Conservation (phyloP, 2,329 filamentous ascomycete genomes). For the Ceratocystis eucalypticola region DNA sequence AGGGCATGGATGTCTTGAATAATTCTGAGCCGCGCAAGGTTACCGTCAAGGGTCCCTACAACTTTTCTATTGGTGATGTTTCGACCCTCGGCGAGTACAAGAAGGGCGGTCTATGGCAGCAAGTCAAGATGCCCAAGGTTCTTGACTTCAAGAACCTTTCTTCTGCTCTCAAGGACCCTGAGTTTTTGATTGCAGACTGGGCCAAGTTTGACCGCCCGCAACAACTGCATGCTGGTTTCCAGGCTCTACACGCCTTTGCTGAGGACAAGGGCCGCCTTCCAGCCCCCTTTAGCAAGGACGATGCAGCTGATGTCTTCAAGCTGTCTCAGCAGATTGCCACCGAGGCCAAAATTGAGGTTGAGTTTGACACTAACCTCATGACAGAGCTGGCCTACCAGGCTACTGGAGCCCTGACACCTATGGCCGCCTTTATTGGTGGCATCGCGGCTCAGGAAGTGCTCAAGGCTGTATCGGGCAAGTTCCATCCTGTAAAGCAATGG, state of each 20-base stretch:
- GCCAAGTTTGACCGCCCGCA: slow-evolving; percentile 94
- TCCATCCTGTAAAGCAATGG: slow-evolving; percentile 89
- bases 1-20: slow-evolving; percentile 86
- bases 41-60: slow-evolving; percentile 89
- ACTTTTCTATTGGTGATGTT: slow-evolving; percentile 92
- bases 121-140: slow-evolving; percentile 97
- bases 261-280: slow-evolving; percentile 64
- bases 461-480: slow-evolving; percentile 95
- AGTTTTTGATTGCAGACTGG: slow-evolving; percentile 84
- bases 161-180: slow-evolving; percentile 68
- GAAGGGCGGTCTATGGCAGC: slow-evolving; percentile 77
- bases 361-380: slow-evolving; percentile 84
- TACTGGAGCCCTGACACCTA: slow-evolving; percentile 73
- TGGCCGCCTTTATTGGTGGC: slow-evolving; percentile 92
- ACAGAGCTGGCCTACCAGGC: slow-evolving; percentile 92
- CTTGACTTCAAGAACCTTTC: slow-evolving; percentile 77
- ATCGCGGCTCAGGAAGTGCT: slow-evolving; percentile 87
- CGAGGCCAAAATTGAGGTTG: slow-evolving; percentile 62
- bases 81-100: slow-evolving; percentile 75
- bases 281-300: slow-evolving; percentile 67
- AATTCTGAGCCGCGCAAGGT: slow-evolving; percentile 74
- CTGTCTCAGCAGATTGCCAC: slow-evolving; percentile 61
- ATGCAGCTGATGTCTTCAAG: slow-evolving; percentile 65
- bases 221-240: slow-evolving; percentile 83
- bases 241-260: slow-evolving; percentile 78